Base-by-base conservation (phyloP, 108 stramenopile genomes). In the Parmales sp. region DNA sequence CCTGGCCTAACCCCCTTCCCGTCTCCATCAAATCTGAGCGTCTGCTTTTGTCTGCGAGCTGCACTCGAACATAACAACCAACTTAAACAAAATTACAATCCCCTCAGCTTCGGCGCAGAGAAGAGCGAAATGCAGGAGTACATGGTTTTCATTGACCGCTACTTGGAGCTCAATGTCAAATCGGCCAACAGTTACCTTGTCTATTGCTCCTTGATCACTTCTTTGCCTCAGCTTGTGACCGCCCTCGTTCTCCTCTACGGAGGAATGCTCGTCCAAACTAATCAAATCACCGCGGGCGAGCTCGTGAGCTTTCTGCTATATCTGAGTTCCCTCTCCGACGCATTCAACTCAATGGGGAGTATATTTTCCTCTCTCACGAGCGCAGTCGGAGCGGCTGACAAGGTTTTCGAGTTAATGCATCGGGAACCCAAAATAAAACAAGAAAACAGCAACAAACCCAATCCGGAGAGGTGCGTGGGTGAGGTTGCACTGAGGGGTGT, bases 181-280 rank as follows among this genome's bases (percentile, higher is more conserved):
- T 69, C 65, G 26, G 83, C 86, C 3, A 37, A 76, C 8, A 85
- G 86, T 0, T 93, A 91, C 69, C 64, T 66, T 20, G 76, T 82
- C 16, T 93, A 89, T 75, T 79, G 81, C 23, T 69, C 78, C 36
- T 70, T 71, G 51, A 67, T 74, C 16, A 87, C 85, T 9, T 74
- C 86, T 46, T 69, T 93, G 29, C 90, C 90, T 0, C 77, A 86
- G 29, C 76, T 87, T 4, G 83, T 89, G 7, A 89, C 82, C 28
- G 88, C 83, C 19, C 20, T 85, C 19, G 81, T 89, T 44, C 79
- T 93, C 2, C 88, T 86, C 74, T 91, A 88, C 66, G 92, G 92
- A 0, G 88, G 88, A 1, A 65, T 83, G 65, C 37, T 86, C 51
- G 78, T 85, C 9, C 73, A 80, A 23, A 79, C 78, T 60, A 78